Evolutionary conservation across 345 rosid genomes (phyloP).

Genomic region (Lepidium sativum): DNA sequence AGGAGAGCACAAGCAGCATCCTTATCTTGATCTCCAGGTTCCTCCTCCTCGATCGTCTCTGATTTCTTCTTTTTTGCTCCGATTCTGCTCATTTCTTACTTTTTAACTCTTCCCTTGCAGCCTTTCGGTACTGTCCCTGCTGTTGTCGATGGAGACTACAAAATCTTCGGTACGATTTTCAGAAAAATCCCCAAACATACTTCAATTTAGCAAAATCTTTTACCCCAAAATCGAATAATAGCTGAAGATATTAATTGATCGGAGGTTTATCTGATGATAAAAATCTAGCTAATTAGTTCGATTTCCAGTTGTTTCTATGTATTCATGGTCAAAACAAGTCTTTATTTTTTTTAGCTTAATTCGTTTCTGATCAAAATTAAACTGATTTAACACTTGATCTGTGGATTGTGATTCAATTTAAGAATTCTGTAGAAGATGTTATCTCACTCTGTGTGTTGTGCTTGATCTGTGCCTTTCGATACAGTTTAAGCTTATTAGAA

Average conservation of each 20-base stretch:
- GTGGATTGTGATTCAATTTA: not conserved
- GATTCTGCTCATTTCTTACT: not conserved
- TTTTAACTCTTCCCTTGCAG: slow-evolving; percentile 21
- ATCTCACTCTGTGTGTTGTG: too few relatives aligned
- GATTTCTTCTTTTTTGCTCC: too few relatives aligned
- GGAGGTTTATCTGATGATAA: not conserved
- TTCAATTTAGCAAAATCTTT: not conserved
- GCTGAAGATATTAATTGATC: not conserved
- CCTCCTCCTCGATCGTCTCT: not conserved
- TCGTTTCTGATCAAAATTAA: not conserved
- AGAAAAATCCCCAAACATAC: not conserved
- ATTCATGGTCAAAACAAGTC: not conserved
- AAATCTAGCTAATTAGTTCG: not conserved
- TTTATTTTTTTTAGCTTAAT: too few relatives aligned
- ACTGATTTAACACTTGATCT: not conserved
- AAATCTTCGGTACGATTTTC: slow-evolving; percentile 41
- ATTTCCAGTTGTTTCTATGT: not conserved
- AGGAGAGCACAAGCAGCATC: slow-evolving; percentile 53
- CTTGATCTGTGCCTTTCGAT: not conserved
- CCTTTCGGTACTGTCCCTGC: slow-evolving; percentile 68
- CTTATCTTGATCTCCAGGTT: slow-evolving; percentile 58
- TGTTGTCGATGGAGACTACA: slow-evolving; percentile 63
- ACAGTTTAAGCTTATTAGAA: not conserved
- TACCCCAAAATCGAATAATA: not conserved
- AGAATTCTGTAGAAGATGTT: too few relatives aligned